Evolutionary conservation across 345 rosid genomes (phyloP), one percentile per base, ranked within the genome.

Genomic region (Syzygium oleosum): DNA sequence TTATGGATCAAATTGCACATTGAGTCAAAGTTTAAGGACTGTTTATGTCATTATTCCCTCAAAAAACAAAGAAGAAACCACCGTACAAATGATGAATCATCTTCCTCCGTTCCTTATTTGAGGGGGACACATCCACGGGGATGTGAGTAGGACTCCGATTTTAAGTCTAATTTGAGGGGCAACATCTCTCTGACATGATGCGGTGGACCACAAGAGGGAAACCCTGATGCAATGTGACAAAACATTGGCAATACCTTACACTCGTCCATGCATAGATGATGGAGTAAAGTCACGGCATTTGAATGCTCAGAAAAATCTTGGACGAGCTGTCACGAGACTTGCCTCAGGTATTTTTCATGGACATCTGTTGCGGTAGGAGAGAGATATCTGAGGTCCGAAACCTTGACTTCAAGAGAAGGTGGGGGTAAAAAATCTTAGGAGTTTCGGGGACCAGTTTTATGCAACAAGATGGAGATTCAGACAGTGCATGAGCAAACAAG

Each of bases 301-400:
- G 4, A 9, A 17, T 17, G 79, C 79, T 17, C 9, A 17, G 46
- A 16, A 68, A 34, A 0, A 0, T 34, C 80, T 17, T 0, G 13
- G 0, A 21, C 80, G 7, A 34, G 80, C 49, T 38, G 80, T 73
- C 49, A 0, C 49, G 5, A 73, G 80, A 38, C 80, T 73, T 34
- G 27, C 49, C 80, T 73, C 49, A 73, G 49, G 80, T 17, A 25
- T 73, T 73, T 41, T 73, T 41, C 80, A 9, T 73, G 49, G 25
- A 73, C 27, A 10, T 38, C 49, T 38, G 12, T 25, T 38, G 80
- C 49, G 14, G 80, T 22, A 38, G 80, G 49, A 38, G 13, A 73
- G 13, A 73, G 27, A 38, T 6, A 61, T 19, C 80, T 4, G 38
- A 38, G 80, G 27, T 19, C 80, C 19, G 27, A 38, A 56, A 38